Percentiles rank a stretch among this genome's conserved stretches.
phyloP scores from a whole-genome alignment of 805 yeast genomes.

The Kodamaea nitidulidarum region DNA sequence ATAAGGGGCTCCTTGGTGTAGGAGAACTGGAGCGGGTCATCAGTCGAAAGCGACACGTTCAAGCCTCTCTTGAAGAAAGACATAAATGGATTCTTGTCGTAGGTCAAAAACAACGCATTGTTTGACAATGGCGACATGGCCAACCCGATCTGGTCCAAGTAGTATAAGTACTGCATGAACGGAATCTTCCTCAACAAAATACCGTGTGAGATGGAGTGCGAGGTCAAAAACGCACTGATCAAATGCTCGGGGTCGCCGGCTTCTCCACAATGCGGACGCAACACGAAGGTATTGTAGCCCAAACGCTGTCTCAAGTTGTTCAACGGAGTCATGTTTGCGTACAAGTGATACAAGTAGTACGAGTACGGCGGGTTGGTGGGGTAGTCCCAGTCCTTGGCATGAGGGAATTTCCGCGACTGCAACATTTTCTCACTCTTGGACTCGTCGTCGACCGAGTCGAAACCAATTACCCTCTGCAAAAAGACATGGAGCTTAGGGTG shows the following conservation, averaged over 20 bases:
- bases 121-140: slow-evolving; percentile 99
- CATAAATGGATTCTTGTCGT: slow-evolving; percentile 95
- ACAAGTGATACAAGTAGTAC: slow-evolving; percentile 85
- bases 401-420: slow-evolving; percentile 71
- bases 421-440: slow-evolving; percentile 83
- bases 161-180: slow-evolving; percentile 87
- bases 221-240: slow-evolving; percentile 79
- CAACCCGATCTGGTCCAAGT: slow-evolving; percentile 90
- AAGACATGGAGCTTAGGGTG: slow-evolving; percentile 92
- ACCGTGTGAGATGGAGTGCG: slow-evolving; percentile 95
- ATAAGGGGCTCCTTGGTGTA: slow-evolving; percentile 96
- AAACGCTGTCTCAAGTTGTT: slow-evolving; percentile 76
- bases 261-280: slow-evolving; percentile 98
- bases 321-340: slow-evolving; percentile 79
- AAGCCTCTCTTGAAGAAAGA: slow-evolving; percentile 88
- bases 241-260: slow-evolving; percentile 99
- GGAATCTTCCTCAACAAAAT: slow-evolving; percentile 90
- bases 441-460: slow-evolving; percentile 98
- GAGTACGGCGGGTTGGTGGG: slow-evolving; percentile 94
- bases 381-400: slow-evolving; percentile 79
- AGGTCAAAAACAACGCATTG: slow-evolving; percentile 91
- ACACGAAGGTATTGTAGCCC: slow-evolving; percentile 83
- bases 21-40: slow-evolving; percentile 96
- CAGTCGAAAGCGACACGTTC: slow-evolving; percentile 91
- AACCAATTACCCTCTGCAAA: slow-evolving; percentile 91